These are phyloP conservation scores for Trypanosoma brucei DNA, from an alignment of 208 protist genomes.

Conservation along the genomic window DNA sequence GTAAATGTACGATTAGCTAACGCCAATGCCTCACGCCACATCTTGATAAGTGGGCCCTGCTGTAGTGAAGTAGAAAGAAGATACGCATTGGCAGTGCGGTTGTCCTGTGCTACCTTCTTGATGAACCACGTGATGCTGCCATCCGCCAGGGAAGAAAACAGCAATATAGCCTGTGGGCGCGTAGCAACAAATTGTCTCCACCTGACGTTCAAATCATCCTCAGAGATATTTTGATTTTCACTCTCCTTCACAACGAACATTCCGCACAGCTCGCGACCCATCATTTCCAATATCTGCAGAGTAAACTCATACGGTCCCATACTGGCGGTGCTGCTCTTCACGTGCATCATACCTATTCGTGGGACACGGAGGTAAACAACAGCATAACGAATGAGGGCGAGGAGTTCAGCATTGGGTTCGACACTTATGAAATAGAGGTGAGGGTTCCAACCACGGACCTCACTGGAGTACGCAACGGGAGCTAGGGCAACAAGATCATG, in stretches of 20 bases:
- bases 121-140: slow-evolving; percentile 1
- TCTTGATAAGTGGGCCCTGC: background rate
- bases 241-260: slow-evolving; percentile 3
- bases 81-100: slow-evolving; percentile 4
- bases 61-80: slow-evolving; percentile 2
- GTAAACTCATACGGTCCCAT: slow-evolving; percentile 6
- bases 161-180: slow-evolving; percentile 4
- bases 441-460: slow-evolving; percentile 21
- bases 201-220: slow-evolving; percentile 3
- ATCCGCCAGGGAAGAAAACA: background rate
- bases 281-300: slow-evolving; percentile 4
- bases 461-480: slow-evolving; percentile 27
- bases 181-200: slow-evolving; percentile 10
- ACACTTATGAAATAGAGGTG: slow-evolving; percentile 32
- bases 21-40: slow-evolving; percentile 3
- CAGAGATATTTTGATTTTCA: background rate
- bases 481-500: slow-evolving; percentile 25
- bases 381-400: slow-evolving; percentile 26
- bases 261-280: slow-evolving; percentile 6
- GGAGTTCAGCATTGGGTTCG: slow-evolving; percentile 30
- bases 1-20: background rate
- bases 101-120: slow-evolving; percentile 13
- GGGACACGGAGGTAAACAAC: slow-evolving; percentile 21
- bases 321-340: slow-evolving; percentile 4
- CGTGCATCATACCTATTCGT: slow-evolving; percentile 28